Conservation (phyloP, 176 grass and related monocot species). For the Zizania latifolia region DNA sequence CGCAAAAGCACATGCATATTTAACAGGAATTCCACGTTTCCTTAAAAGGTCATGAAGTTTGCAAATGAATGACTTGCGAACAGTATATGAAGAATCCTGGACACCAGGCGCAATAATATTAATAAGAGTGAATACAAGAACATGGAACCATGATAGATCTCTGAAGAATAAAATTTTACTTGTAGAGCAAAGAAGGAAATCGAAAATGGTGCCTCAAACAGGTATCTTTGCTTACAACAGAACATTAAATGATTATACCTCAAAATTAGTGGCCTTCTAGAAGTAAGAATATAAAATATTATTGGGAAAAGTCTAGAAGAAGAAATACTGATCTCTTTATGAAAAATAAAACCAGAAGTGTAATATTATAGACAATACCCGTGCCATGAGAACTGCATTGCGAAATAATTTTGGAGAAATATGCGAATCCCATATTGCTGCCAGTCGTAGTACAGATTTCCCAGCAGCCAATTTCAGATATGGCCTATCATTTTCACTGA, state of each 20-base stretch:
- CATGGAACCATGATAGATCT: background rate
- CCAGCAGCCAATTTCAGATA: slow-evolving; percentile 66
- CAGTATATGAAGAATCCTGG: slow-evolving; percentile 71
- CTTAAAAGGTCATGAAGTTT: slow-evolving; percentile 71
- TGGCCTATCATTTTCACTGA: slow-evolving; percentile 66
- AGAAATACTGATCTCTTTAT: slow-evolving; percentile 2
- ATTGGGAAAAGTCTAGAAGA: background rate
- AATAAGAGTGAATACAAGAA: slow-evolving; percentile 9
- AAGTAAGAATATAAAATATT: slow-evolving; percentile 13
- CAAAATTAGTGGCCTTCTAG: slow-evolving; percentile 15
- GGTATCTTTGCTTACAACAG: background rate
- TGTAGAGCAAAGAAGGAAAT: background rate
- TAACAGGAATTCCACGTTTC: slow-evolving; percentile 56
- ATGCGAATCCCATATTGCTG: slow-evolving; percentile 79
- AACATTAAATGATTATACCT: background rate
- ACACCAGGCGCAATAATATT: slow-evolving; percentile 24
- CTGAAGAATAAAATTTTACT: slow-evolving; percentile 14
- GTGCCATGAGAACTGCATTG: slow-evolving; percentile 59
- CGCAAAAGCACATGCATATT: slow-evolving; percentile 92
- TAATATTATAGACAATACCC: slow-evolving; percentile 46
- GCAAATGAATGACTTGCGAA: slow-evolving; percentile 64
- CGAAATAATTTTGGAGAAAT: slow-evolving; percentile 76
- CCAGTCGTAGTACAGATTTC: slow-evolving; percentile 75
- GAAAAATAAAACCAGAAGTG: slow-evolving; percentile 22
- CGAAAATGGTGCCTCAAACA: slow-evolving; percentile 12